Evolutionary conservation across 176 grass and related monocot species (phyloP), one percentile per base, ranked within the genome.

Genomic region (Musa schizocarpa): DNA sequence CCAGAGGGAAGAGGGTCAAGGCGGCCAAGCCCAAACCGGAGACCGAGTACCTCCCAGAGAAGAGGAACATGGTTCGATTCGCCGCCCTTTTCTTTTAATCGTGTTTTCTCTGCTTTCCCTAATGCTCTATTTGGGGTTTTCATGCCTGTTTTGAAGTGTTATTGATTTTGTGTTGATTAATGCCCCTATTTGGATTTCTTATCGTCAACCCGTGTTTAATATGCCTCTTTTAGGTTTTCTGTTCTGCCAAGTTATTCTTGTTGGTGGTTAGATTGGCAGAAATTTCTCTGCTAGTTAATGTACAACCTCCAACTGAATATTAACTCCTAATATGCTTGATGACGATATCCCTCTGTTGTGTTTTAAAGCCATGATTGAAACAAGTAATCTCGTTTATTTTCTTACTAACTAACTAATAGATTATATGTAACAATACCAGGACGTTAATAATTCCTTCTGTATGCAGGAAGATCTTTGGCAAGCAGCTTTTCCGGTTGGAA

Each of bases 401-500:
- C 13, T 3, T 11, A 34, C 25, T 68, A 68, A 68, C 11, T 68
- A 16, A 68, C 34, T 68, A 68, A 9, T 34, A 68, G 13, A 9
- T 26, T 48, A 8, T n/a, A 43, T 43, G 34, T 12, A 12, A 11
- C 2, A 4, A 10, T 70, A 20, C n/a, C 34, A 51, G 2, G 13
- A 50, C 12, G 27, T 21, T 19, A 77, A 85, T 74, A 43, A 2
- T 83, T 17, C 52, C 49, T 72, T 65, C 64, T 74, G 0, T 82
- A 11, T 77, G 65, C 77, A 95, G 92, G 88, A 95, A 81, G 92
- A 95, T 78, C 78, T 95, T 27, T 95, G 92, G 88, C 10, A 84
- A 54, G 75, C 85, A 0, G 88, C 86, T 24, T 95, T 95, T 77
- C 88, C 88, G 58, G 59, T 91, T 16, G 92, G 88, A 34, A 95